These are phyloP conservation scores for Phytopythium mirpurense DNA, from an alignment of 352 stramenopile genomes.

Conservation along the genomic window DNA sequence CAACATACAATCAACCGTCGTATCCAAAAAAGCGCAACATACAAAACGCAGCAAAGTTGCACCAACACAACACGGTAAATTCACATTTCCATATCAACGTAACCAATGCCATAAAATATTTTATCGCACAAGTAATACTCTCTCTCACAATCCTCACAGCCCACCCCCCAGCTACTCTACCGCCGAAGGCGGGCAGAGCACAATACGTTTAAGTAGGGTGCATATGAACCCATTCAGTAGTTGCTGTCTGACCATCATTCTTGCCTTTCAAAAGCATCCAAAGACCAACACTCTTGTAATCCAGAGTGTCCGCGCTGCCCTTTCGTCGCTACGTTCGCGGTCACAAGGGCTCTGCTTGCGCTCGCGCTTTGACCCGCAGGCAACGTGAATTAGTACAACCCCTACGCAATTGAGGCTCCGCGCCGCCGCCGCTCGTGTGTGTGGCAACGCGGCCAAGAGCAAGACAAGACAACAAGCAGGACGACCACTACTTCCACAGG, in stretches of 20 bases:
- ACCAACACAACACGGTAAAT: too few species aligned
- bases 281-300: background rate
- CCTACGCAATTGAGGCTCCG: background rate
- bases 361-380: slow-evolving; percentile 17
- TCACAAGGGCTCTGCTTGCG: slow-evolving; percentile 10
- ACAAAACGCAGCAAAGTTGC: too few species aligned
- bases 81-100: too few species aligned
- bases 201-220: too few species aligned
- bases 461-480: slow-evolving; percentile 42
- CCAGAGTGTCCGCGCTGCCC: slow-evolving; percentile 8
- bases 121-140: too few species aligned
- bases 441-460: slow-evolving; percentile 23
- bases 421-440: background rate
- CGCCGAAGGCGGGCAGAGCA: too few species aligned
- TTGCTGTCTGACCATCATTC: background rate
- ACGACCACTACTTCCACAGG: slow-evolving; percentile 72
- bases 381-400: background rate
- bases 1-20: too few species aligned
- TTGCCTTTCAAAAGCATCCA: background rate
- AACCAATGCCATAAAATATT: too few species aligned
- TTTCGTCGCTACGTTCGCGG: slow-evolving; percentile 11
- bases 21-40: too few species aligned
- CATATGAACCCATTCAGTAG: too few species aligned
- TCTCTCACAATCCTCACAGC: too few species aligned
- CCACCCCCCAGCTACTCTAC: too few species aligned